These are phyloP conservation scores for Sclerotinia spermophila DNA, from an alignment of 2,329 filamentous ascomycete genomes.

Conservation along the genomic window DNA sequence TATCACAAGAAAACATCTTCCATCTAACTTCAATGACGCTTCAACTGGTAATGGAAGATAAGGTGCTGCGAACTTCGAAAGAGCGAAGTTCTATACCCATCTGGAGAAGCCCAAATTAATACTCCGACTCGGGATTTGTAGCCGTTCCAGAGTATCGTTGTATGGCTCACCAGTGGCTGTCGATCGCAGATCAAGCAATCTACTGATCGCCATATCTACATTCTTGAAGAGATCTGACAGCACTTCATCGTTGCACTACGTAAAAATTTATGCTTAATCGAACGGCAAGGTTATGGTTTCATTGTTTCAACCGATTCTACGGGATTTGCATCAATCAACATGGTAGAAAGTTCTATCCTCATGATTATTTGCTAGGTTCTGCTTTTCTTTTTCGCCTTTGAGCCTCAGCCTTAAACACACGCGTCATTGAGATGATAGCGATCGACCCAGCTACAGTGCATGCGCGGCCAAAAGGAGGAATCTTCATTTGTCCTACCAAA, in stretches of 20 bases:
- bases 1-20: background rate
- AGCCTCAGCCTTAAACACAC: conserved; percentile 9
- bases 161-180: no score
- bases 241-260: background rate
- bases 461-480: background rate
- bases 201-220: background rate
- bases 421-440: background rate
- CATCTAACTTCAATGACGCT: background rate
- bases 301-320: background rate
- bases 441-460: background rate
- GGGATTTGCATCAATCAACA: background rate
- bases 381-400: background rate
- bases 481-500: background rate
- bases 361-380: background rate
- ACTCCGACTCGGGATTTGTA: background rate
- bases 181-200: conserved; percentile 5
- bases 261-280: background rate
- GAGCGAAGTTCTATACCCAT: background rate
- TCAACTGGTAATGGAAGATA: background rate
- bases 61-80: background rate
- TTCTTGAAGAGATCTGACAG: background rate
- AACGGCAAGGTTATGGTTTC: background rate
- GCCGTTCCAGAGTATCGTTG: conserved; percentile 3
- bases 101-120: background rate
- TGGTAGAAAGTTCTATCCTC: background rate